These are phyloP conservation scores for Blastocystis sp. DNA, from an alignment of 352 stramenopile genomes.

Conservation along the genomic window DNA sequence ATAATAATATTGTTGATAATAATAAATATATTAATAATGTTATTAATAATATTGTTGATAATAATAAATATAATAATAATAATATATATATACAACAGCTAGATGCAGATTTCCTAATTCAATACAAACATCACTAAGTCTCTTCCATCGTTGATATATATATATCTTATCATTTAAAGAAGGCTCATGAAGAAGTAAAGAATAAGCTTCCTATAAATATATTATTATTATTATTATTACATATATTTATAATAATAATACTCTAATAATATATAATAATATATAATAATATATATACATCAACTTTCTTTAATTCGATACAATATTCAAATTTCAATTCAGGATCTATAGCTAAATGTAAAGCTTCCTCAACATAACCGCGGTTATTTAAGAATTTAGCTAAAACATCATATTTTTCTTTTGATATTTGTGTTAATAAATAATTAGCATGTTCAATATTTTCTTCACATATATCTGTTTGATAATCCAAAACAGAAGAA, in stretches of 20 bases:
- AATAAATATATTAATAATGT: no score
- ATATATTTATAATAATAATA: no score
- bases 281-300: slow-evolving; percentile 49
- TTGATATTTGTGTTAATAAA: slow-evolving; percentile 54
- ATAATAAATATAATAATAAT: neutral
- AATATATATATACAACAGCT: slow-evolving; percentile 43
- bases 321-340: slow-evolving; percentile 95
- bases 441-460: slow-evolving; percentile 92
- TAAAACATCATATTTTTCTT: slow-evolving; percentile 59
- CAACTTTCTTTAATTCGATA: slow-evolving; percentile 80
- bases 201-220: slow-evolving; percentile 10
- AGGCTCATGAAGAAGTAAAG: neutral
- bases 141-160: slow-evolving; percentile 25
- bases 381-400: slow-evolving; percentile 87
- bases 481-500: no score
- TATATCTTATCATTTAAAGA: neutral
- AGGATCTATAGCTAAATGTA: slow-evolving; percentile 49
- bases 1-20: neutral
- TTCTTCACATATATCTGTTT: slow-evolving; percentile 54
- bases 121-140: slow-evolving; percentile 52
- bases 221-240: slow-evolving; percentile 60
- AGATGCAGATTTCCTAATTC: slow-evolving; percentile 47
- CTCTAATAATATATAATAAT: no score
- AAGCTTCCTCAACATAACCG: slow-evolving; percentile 88
- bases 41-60: neutral